Percentiles rank a stretch among this genome's conserved stretches.
These are phyloP conservation scores for Aureobasidium sp. DNA, from an alignment of 2,329 filamentous ascomycete genomes.

Conservation along the genomic window DNA sequence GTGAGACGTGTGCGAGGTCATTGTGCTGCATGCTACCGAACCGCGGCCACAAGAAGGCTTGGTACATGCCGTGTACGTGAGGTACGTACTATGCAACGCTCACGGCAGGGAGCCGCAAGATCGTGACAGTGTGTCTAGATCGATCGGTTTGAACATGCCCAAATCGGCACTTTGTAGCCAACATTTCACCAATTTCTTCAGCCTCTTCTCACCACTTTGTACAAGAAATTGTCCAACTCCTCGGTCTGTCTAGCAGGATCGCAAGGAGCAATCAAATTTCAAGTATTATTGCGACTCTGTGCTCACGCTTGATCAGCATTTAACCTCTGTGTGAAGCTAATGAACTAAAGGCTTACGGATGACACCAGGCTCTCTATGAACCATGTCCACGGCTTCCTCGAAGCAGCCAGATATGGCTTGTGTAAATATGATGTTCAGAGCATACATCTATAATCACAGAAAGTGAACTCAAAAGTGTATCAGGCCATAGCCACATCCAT, in stretches of 20 bases:
- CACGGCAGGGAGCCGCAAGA: slow-evolving; percentile 8
- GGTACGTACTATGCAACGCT: slow-evolving; percentile 1
- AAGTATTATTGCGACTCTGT: neutral
- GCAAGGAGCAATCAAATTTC: neutral
- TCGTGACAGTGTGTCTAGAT: neutral
- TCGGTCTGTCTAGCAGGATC: neutral
- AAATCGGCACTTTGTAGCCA: neutral
- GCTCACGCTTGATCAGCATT: neutral
- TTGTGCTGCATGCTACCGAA: slow-evolving; percentile 12
- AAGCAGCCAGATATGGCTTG: neutral
- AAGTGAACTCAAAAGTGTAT: neutral
- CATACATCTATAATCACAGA: neutral
- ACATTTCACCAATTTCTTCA: neutral
- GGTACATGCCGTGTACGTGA: neutral
- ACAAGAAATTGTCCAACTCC: neutral
- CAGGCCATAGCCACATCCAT: neutral
- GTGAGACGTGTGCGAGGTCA: neutral
- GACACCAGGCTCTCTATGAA: neutral
- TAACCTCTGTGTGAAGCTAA: neutral
- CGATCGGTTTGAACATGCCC: neutral
- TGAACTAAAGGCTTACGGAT: neutral
- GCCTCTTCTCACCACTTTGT: neutral
- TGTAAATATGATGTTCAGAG: neutral
- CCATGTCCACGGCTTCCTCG: neutral
- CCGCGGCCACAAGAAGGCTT: slow-evolving; percentile 3